These are phyloP conservation scores for Tetracladium marchalianum DNA, from an alignment of 495 filamentous ascomycete species.

Conservation along the genomic window DNA sequence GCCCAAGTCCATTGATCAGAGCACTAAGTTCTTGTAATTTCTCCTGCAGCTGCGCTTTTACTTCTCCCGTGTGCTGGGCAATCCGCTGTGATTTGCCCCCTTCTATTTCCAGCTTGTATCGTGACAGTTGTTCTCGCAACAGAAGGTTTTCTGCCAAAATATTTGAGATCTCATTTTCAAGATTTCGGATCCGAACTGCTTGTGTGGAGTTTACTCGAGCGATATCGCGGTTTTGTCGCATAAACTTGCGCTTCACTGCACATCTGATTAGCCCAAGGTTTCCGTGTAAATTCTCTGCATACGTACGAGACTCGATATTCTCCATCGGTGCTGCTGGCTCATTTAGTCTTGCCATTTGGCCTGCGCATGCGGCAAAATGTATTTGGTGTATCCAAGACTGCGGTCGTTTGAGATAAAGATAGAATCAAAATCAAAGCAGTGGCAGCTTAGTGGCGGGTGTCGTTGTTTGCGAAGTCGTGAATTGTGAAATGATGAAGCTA, in stretches of 20 bases:
- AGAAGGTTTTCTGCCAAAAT: slow-evolving; percentile 81
- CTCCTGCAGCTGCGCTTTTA: slow-evolving; percentile 58
- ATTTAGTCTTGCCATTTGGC: slow-evolving; percentile 80
- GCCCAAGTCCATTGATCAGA: slow-evolving; percentile 52
- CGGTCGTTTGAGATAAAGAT: background rate
- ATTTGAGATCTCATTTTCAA: slow-evolving; percentile 77
- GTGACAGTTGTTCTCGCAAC: slow-evolving; percentile 67
- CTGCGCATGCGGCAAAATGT: slow-evolving; percentile 13
- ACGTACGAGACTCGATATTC: slow-evolving; percentile 73
- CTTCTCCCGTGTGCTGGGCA: slow-evolving; percentile 53
- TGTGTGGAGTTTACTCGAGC: slow-evolving; percentile 85
- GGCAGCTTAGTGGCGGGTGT: background rate
- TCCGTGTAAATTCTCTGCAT: background rate
- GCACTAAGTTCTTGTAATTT: slow-evolving; percentile 57
- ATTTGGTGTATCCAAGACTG: background rate
- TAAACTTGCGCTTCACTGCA: slow-evolving; percentile 73
- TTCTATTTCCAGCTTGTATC: slow-evolving; percentile 56
- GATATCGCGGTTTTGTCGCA: slow-evolving; percentile 91
- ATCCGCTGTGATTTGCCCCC: slow-evolving; percentile 33
- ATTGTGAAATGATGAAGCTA: background rate
- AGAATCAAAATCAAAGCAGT: background rate
- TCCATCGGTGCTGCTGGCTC: slow-evolving; percentile 63
- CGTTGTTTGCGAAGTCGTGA: background rate
- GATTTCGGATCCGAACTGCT: slow-evolving; percentile 74
- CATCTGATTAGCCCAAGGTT: slow-evolving; percentile 10